Conservation (phyloP, 1,284 basidiomycete genomes). For the Ceratorhiza oryzae-sativae region DNA sequence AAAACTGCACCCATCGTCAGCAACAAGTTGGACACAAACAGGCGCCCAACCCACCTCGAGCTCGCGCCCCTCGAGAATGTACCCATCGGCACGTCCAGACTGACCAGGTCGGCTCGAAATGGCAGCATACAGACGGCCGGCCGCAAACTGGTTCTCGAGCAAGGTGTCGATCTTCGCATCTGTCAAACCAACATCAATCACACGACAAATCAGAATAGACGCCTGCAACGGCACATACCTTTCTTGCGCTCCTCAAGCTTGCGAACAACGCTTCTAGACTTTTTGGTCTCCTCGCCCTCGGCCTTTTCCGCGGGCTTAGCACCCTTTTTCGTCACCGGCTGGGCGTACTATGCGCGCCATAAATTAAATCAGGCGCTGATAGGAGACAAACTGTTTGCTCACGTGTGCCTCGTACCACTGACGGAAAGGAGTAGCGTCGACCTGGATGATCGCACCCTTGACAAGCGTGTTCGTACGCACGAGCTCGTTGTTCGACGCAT, state of each 20-base stretch:
- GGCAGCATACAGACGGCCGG: constrained; percentile 87
- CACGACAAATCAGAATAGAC: not conserved
- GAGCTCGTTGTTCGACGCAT: constrained; percentile 97
- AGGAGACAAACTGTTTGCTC: constrained; percentile 51
- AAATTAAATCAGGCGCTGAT: not conserved
- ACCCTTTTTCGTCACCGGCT: constrained; percentile 86
- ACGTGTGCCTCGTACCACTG: constrained; percentile 98
- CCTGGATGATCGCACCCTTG: constrained; percentile 91
- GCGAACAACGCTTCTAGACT: constrained; percentile 88
- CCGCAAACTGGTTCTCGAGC: constrained; percentile 84
- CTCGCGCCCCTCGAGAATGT: constrained; percentile 96
- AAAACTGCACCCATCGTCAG: constrained; percentile 66
- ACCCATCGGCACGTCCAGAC: constrained; percentile 92
- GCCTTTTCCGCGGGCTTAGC: constrained; percentile 62
- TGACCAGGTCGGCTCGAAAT: constrained; percentile 94
- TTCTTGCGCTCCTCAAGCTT: constrained; percentile 88
- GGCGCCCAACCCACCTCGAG: constrained; percentile 75
- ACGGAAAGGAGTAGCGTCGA: constrained; percentile 96
- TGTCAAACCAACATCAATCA: constrained; percentile 48
- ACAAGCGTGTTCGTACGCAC: constrained; percentile 98
- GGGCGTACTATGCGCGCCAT: constrained; percentile 72
- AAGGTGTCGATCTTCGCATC: constrained; percentile 89
- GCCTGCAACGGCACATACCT: constrained; percentile 57
- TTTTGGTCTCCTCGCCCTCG: constrained; percentile 71
- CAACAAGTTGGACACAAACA: constrained; percentile 33